A percentile compares a stretch with the other conserved stretches of the same genome.
Conservation (phyloP, 2,329 filamentous ascomycete genomes). For the Chaetomiaceae sp. region DNA sequence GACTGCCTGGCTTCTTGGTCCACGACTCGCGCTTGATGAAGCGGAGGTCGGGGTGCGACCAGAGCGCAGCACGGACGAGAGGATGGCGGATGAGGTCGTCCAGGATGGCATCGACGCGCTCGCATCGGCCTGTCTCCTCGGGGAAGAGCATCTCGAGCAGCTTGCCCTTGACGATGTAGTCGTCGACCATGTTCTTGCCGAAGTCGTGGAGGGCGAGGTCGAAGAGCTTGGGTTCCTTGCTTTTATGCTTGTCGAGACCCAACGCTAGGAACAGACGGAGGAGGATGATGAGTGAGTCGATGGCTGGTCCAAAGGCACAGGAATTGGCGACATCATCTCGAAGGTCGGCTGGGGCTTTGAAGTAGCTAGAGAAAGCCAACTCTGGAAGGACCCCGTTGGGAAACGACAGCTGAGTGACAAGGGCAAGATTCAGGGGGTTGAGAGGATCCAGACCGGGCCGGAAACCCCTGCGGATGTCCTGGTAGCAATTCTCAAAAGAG, state of each 20-base stretch:
- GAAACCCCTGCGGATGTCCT: too few relatives aligned
- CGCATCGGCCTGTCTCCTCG: neutral
- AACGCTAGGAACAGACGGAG: neutral
- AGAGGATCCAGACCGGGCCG: too few relatives aligned
- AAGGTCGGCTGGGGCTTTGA: too few relatives aligned
- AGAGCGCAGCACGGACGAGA: neutral
- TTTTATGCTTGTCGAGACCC: neutral
- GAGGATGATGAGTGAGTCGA: constrained; percentile 1
- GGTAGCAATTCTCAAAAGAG: too few relatives aligned
- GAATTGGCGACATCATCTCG: neutral
- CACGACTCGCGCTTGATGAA: neutral
- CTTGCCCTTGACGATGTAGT: constrained; percentile 2
- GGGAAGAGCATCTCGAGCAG: neutral
- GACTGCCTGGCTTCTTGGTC: too few relatives aligned
- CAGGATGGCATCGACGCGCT: neutral
- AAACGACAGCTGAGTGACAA: neutral
- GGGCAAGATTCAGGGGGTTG: too few relatives aligned
- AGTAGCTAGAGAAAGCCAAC: neutral
- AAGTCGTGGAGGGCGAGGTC: neutral
- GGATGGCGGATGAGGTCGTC: neutral
- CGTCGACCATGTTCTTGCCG: neutral
- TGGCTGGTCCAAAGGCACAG: neutral
- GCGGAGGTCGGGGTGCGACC: neutral
- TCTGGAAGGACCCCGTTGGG: neutral
- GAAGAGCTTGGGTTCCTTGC: neutral